Conservation (phyloP, 805 yeast species). For the Candida chauliodis region DNA sequence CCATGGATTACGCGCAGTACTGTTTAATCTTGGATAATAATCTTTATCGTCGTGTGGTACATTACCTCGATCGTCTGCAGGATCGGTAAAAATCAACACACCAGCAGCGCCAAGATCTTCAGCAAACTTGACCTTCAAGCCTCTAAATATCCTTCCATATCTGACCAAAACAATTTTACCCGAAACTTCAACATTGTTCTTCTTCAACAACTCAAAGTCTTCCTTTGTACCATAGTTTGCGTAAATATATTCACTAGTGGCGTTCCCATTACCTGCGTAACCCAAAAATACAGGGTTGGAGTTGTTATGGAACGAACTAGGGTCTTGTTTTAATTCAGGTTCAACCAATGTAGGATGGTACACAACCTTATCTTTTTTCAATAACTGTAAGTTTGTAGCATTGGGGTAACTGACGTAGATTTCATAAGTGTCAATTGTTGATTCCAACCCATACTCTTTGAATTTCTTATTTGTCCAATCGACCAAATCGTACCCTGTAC, state of each 20-base stretch:
- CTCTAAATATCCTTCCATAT: conserved; percentile 48
- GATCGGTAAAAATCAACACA: conserved; percentile 54
- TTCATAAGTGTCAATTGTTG: conserved; percentile 53
- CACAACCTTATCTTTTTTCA: conserved; percentile 29
- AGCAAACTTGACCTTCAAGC: conserved; percentile 60
- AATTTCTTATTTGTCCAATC: conserved; percentile 51
- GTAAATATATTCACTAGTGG: conserved; percentile 51
- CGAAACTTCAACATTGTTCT: conserved; percentile 39
- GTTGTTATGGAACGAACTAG: conserved; percentile 35
- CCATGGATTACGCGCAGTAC: conserved; percentile 62
- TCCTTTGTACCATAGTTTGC: conserved; percentile 57
- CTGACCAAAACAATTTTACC: conserved; percentile 62
- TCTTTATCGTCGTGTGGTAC: conserved; percentile 53
- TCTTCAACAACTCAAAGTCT: conserved; percentile 47
- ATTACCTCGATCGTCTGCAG: conserved; percentile 56
- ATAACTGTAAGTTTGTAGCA: conserved; percentile 38
- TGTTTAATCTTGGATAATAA: conserved; percentile 49
- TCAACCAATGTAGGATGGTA: conserved; percentile 52
- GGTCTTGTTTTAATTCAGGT: conserved; percentile 40
- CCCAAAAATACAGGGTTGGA: conserved; percentile 54
- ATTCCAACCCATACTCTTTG: conserved; percentile 47
- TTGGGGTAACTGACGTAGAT: conserved; percentile 52
- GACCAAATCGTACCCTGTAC: conserved; percentile 41
- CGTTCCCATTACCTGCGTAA: conserved; percentile 63
- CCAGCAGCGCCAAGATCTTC: conserved; percentile 61